A percentile compares a stretch with the other conserved stretches of the same genome.
phyloP scores from a whole-genome alignment of 2,329 filamentous ascomycete genomes.

The Onygenales sp. region DNA sequence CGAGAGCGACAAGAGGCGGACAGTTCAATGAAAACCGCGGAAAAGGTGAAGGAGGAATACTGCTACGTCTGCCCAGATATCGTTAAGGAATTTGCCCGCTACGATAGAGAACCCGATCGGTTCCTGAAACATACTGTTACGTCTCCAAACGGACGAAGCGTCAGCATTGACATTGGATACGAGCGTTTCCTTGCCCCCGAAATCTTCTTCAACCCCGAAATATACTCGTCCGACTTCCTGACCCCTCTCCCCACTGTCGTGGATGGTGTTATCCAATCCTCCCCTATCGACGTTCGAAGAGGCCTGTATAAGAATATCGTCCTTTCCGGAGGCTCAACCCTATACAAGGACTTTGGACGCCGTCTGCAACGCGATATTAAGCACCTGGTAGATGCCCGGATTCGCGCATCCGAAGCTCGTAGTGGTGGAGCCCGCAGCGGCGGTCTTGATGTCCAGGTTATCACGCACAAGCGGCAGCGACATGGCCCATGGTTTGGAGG shows the following conservation, averaged over 20 bases:
- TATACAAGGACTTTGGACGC: constrained; percentile 97
- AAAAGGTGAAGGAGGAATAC: constrained; percentile 97
- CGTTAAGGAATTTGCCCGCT: constrained; percentile 93
- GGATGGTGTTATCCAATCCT: constrained; percentile 93
- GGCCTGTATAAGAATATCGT: constrained; percentile 99
- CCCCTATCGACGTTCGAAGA: constrained; percentile 91
- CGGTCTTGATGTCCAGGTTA: constrained; percentile 91
- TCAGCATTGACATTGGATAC: constrained; percentile 87
- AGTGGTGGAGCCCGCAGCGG: constrained; percentile 90
- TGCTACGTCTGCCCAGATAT: constrained; percentile 98
- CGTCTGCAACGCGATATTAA: constrained; percentile 95
- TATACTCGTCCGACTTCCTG: constrained; percentile 97
- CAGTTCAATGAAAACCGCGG: constrained; percentile 92
- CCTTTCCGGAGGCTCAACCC: constrained; percentile 86
- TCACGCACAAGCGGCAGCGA: constrained; percentile 92
- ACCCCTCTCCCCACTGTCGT: constrained; percentile 91
- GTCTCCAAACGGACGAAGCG: constrained; percentile 74
- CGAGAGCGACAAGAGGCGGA: constrained; percentile 94
- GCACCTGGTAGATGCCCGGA: constrained; percentile 86
- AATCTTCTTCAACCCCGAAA: constrained; percentile 99
- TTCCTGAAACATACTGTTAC: constrained; percentile 85
- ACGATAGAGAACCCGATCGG: constrained; percentile 82
- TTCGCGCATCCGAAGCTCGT: constrained; percentile 80
- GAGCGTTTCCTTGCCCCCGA: constrained; percentile 96
- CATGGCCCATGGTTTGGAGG: constrained; percentile 99